Evolutionary conservation across 2,329 filamentous ascomycete species (phyloP).

Genomic region (Thielaviopsis cerberus): DNA sequence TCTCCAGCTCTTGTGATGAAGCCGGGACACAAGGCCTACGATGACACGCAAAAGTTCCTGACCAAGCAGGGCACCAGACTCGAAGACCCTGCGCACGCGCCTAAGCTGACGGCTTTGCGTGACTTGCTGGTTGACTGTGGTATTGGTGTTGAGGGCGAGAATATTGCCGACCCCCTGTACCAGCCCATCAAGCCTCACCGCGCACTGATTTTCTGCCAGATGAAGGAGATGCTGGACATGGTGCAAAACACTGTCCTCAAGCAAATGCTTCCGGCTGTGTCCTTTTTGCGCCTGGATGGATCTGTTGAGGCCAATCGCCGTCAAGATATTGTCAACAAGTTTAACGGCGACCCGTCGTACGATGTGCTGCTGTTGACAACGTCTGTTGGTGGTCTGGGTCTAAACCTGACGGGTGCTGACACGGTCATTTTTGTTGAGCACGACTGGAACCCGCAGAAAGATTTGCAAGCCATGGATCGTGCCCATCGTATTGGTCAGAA

Average conservation of each 20-base stretch:
- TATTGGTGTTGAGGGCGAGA: conserved; percentile 59
- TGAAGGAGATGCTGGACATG: conserved; percentile 99
- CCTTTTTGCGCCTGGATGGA: conserved; percentile 85
- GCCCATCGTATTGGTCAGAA: conserved; percentile 97
- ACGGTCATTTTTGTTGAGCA: conserved; percentile 99
- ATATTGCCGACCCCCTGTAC: conserved; percentile 39
- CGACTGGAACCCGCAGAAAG: conserved; percentile 98
- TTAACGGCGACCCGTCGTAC: conserved; percentile 94
- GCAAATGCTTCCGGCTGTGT: conserved; percentile 77
- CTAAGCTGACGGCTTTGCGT: conserved; percentile 74
- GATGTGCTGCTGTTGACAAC: conserved; percentile 88
- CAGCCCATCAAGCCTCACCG: conserved; percentile 89
- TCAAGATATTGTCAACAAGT: conserved; percentile 96
- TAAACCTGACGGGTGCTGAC: conserved; percentile 91
- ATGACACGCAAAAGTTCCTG: conserved; percentile 66
- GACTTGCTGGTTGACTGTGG: conserved; percentile 97
- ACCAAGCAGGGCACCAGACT: conserved; percentile 62
- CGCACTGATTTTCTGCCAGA: conserved; percentile 93
- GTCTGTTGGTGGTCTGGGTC: conserved; percentile 78
- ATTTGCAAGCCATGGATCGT: conserved; percentile 96
- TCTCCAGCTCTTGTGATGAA: conserved; percentile 93
- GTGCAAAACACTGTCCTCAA: conserved; percentile 86
- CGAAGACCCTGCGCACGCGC: conserved; percentile 72
- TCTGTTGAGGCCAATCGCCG: conserved; percentile 81
- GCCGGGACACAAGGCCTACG: conserved; percentile 76